phyloP scores from a whole-genome alignment of 495 filamentous ascomycete species.

The Pseudevernia furfuracea region DNA sequence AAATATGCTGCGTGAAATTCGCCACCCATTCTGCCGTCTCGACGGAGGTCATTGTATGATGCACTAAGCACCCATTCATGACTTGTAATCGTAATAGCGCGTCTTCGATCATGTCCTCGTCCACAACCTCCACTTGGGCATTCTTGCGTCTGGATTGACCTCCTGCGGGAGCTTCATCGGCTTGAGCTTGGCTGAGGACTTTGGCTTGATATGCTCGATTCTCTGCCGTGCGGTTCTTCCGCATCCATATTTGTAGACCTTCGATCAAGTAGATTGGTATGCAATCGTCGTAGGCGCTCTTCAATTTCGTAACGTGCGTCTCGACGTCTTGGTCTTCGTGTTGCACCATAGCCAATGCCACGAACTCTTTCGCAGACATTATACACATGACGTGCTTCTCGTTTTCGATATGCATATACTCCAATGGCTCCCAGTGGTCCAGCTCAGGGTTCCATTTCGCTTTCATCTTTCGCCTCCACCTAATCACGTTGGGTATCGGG shows the following conservation, averaged over 20 bases:
- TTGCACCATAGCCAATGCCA: conserved; percentile 39
- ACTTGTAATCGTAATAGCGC: conserved; percentile 68
- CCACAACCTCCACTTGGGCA: conserved; percentile 33
- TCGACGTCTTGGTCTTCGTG: conserved; percentile 45
- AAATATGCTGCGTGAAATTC: conserved; percentile 74
- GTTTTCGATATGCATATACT: conserved; percentile 42
- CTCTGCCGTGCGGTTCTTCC: conserved; percentile 58
- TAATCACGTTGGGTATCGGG: conserved; percentile 52
- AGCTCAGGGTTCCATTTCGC: conserved; percentile 54
- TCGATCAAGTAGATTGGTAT: conserved; percentile 71
- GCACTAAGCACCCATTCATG: conserved; percentile 56
- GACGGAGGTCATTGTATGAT: conserved; percentile 54
- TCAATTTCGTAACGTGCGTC: conserved; percentile 49
- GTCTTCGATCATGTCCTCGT: conserved; percentile 67
- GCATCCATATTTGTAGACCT: conserved; percentile 57
- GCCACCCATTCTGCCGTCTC: conserved; percentile 74
- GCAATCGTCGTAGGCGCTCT: conserved; percentile 43
- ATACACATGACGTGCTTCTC: conserved; percentile 65
- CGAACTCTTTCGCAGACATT: conserved; percentile 60
- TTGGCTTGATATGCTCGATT: conserved; percentile 61
- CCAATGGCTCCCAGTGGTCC: conserved; percentile 60
- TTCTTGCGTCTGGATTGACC: conserved; percentile 24
- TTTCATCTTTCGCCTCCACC: conserved; percentile 66
- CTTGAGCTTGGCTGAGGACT: conserved; percentile 49
- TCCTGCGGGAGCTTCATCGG: conserved; percentile 13